phyloP scores from a whole-genome alignment of 2,329 filamentous ascomycete genomes.

The Penicillium sp. region DNA sequence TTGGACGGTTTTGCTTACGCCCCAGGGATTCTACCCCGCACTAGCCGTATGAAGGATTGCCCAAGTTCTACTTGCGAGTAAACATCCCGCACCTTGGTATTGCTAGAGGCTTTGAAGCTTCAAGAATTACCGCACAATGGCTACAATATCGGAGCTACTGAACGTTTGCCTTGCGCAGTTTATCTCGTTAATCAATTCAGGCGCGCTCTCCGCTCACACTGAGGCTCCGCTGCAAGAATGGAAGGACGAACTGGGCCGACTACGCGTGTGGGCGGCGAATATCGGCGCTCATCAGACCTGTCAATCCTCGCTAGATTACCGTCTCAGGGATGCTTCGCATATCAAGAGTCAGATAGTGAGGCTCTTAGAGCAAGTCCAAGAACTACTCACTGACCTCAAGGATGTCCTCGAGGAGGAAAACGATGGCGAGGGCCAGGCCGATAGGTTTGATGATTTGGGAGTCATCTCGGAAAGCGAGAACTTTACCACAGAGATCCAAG shows the following conservation, averaged over 20 bases:
- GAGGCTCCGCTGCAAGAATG: constrained; percentile 11
- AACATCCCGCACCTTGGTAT: no score
- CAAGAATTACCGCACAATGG: neutral
- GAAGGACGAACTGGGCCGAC: constrained; percentile 24
- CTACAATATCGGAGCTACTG: neutral
- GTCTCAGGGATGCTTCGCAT: constrained; percentile 32
- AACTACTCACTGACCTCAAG: constrained; percentile 16
- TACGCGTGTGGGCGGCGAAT: constrained; percentile 35
- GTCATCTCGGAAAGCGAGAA: no score
- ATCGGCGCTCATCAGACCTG: constrained; percentile 34
- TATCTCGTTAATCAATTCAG: neutral
- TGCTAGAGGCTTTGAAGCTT: no score
- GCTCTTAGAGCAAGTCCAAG: neutral
- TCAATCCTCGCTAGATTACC: constrained; percentile 33
- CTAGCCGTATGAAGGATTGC: neutral
- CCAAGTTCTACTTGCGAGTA: no score
- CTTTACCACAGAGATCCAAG: constrained; percentile 10
- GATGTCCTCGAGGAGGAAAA: constrained; percentile 8
- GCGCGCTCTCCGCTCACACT: neutral
- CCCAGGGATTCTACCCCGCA: no score
- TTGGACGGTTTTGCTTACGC: neutral
- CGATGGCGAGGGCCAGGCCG: no score
- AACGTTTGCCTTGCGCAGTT: neutral
- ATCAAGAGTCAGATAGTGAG: constrained; percentile 10
- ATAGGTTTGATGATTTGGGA: no score